Conservation (phyloP, 768 basidiomycete species). For the Kwoniella botswanensis region DNA sequence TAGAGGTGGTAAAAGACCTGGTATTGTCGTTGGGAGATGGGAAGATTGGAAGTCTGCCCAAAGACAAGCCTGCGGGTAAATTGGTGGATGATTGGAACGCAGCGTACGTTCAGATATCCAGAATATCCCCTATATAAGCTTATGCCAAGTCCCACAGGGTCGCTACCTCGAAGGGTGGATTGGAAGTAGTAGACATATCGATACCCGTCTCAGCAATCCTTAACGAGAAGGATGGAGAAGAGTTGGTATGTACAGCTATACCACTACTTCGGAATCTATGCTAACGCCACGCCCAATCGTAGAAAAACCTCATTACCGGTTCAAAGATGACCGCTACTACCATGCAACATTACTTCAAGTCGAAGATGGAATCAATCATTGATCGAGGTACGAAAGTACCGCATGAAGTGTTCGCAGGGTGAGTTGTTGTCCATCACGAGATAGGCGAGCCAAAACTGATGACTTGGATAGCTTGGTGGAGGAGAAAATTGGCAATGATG, state of each 20-base stretch:
- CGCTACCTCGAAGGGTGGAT: conserved; percentile 65
- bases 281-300: conserved; percentile 1
- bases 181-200: conserved; percentile 79
- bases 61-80: conserved; percentile 86
- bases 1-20: conserved; percentile 75
- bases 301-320: conserved; percentile 81
- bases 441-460: not conserved
- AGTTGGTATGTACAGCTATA: conserved; percentile 67
- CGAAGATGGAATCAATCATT: conserved; percentile 85
- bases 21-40: conserved; percentile 61
- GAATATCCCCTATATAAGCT: no score
- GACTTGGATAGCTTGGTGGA: conserved; percentile 69
- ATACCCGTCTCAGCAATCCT: conserved; percentile 76
- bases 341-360: conserved; percentile 80
- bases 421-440: conserved; percentile 7
- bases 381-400: conserved; percentile 89
- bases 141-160: conserved; percentile 51
- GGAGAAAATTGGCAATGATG: conserved; percentile 80
- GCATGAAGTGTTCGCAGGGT: conserved; percentile 77
- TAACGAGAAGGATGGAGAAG: conserved; percentile 88
- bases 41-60: conserved; percentile 70
- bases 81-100: conserved; percentile 84
- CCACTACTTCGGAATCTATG: not conserved
- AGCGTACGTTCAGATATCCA: conserved; percentile 50
- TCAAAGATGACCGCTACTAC: conserved; percentile 81